Conservation (phyloP, 805 yeast genomes). For the Ascoidea asiatica region DNA sequence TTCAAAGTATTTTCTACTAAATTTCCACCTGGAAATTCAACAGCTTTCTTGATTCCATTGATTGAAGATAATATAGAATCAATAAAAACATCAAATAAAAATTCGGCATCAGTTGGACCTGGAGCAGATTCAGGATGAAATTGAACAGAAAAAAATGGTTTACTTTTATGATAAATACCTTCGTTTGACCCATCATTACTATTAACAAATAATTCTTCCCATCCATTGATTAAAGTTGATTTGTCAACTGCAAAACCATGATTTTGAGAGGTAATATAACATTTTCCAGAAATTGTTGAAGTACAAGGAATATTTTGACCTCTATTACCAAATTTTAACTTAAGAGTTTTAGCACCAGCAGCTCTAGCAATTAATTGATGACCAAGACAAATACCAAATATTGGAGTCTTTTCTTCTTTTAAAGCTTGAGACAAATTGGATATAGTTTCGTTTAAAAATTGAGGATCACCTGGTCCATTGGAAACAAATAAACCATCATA, state of each 20-base stretch:
- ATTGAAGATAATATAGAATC: conserved; percentile 53
- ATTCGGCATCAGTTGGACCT: conserved; percentile 98
- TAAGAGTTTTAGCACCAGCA: conserved; percentile 83
- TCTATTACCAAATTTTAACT: conserved; percentile 96
- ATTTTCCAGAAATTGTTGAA: conserved; percentile 78
- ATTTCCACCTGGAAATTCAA: conserved; percentile 84
- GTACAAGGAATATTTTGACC: conserved; percentile 98
- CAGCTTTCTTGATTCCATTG: conserved; percentile 43
- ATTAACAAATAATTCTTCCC: conserved; percentile 92
- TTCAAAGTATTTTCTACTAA: conserved; percentile 59
- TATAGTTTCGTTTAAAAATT: conserved; percentile 61
- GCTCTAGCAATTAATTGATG: conserved; percentile 95
- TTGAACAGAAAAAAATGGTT: conserved; percentile 94
- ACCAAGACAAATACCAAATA: conserved; percentile 97
- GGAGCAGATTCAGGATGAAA: conserved; percentile 99
- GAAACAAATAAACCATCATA: conserved; percentile 94
- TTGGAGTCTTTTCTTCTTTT: conserved; percentile 62
- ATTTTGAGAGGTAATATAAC: conserved; percentile 97
- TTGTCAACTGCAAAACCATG: conserved; percentile 97
- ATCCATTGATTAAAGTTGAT: conserved; percentile 55
- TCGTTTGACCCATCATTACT: conserved; percentile 97
- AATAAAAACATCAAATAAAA: conserved; percentile 87
- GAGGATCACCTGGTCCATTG: conserved; percentile 99
- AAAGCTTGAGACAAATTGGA: conserved; percentile 44
- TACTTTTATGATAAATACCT: conserved; percentile 83